These are phyloP conservation scores for Fusarium domesticum DNA, from an alignment of 2,329 filamentous ascomycete genomes.

Conservation along the genomic window DNA sequence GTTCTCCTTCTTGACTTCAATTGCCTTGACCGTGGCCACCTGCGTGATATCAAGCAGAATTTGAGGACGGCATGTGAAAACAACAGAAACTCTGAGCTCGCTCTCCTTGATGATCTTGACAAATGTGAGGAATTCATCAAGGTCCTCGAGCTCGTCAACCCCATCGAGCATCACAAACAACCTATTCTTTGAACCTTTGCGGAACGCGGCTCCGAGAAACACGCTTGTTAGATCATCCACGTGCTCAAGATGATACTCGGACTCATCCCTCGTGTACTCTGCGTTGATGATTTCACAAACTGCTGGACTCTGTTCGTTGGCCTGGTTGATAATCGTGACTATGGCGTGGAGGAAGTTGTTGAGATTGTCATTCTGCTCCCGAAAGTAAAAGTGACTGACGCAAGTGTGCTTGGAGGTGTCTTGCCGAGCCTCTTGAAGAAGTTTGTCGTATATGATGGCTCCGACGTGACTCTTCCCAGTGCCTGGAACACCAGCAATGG, in stretches of 20 bases:
- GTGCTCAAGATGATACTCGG: conserved; percentile 2
- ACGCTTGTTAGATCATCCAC: conserved; percentile 22
- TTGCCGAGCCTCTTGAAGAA: conserved; percentile 7
- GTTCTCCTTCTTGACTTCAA: conserved; percentile 28
- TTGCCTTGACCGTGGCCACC: not conserved
- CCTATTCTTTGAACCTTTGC: conserved; percentile 15
- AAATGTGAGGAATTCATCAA: conserved; percentile 19
- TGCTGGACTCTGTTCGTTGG: conserved; percentile 29
- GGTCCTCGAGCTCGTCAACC: conserved; percentile 29
- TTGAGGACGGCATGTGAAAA: conserved; percentile 26
- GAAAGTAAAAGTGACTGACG: conserved; percentile 37
- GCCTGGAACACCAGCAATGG: conserved; percentile 31
- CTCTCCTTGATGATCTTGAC: conserved; percentile 24
- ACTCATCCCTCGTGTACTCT: conserved; percentile 27
- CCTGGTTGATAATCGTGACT: conserved; percentile 29
- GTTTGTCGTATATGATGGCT: conserved; percentile 19
- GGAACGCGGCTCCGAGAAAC: conserved; percentile 26
- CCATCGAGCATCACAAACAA: conserved; percentile 34
- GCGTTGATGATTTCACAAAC: conserved; percentile 32
- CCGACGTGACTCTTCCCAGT: conserved; percentile 36
- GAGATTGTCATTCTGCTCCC: conserved; percentile 31
- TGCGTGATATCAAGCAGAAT: conserved; percentile 9
- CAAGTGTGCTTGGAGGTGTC: conserved; percentile 20
- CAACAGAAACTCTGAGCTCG: conserved; percentile 25
- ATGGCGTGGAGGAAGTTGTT: conserved; percentile 25